phyloP scores from a whole-genome alignment of 2,329 filamentous ascomycete species.

The Aspergillus sp. region DNA sequence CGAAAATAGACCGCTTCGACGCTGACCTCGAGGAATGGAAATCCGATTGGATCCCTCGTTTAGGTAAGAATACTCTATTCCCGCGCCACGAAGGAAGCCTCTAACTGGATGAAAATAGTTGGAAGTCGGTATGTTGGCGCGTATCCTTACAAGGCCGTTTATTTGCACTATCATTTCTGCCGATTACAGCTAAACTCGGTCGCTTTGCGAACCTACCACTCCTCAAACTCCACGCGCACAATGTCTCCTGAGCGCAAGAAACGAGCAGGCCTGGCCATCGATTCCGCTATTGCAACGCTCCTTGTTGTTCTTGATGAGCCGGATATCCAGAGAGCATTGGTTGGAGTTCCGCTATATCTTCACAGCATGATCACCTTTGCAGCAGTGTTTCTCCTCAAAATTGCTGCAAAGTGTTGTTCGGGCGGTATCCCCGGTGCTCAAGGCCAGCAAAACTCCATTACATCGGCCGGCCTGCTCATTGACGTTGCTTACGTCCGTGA shows the following conservation, averaged over 20 bases:
- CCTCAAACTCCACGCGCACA: slow-evolving; percentile 28
- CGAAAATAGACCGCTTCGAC: slow-evolving; percentile 37
- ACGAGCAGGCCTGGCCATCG: slow-evolving; percentile 40
- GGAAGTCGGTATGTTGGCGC: slow-evolving; percentile 44
- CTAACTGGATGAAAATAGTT: slow-evolving; percentile 20
- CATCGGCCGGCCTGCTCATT: slow-evolving; percentile 29
- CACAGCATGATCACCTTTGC: slow-evolving; percentile 47
- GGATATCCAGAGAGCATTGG: slow-evolving; percentile 38
- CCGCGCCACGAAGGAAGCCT: neutral
- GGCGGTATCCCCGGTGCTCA: slow-evolving; percentile 27
- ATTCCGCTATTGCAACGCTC: slow-evolving; percentile 39
- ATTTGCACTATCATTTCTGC: slow-evolving; percentile 49
- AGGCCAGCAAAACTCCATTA: slow-evolving; percentile 34
- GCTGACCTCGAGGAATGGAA: slow-evolving; percentile 35
- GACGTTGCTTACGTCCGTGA: slow-evolving; percentile 32
- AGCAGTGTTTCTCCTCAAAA: slow-evolving; percentile 42
- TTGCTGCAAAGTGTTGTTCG: slow-evolving; percentile 37
- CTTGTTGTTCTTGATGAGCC: slow-evolving; percentile 39
- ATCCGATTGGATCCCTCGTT: slow-evolving; percentile 28
- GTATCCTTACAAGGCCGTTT: slow-evolving; percentile 48
- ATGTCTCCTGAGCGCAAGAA: slow-evolving; percentile 44
- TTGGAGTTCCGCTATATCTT: slow-evolving; percentile 42
- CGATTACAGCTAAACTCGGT: slow-evolving; percentile 48
- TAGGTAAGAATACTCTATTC: slow-evolving; percentile 19
- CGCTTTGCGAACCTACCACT: slow-evolving; percentile 44